Percentiles rank a stretch among this genome's conserved stretches.
Evolutionary conservation across 306 rosid species (phyloP).

Genomic region (Rosa chinensis): DNA sequence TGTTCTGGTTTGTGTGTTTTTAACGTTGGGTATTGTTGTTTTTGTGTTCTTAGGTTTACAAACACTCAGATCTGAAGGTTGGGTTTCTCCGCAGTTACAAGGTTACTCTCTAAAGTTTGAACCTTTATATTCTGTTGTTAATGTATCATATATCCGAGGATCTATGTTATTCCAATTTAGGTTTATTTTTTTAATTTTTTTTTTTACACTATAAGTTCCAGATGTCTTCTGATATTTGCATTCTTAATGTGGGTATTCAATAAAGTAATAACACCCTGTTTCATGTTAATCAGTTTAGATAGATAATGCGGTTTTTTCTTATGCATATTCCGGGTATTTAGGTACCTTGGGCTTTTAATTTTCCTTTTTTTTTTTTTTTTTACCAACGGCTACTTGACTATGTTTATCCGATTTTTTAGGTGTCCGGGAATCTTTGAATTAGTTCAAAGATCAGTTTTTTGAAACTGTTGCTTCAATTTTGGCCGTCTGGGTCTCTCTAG

Average conservation of each 20-base stretch:
- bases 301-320: constrained; percentile 17
- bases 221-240: constrained; percentile 21
- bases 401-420: constrained; percentile 59
- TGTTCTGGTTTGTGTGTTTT: constrained; percentile 14
- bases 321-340: constrained; percentile 44
- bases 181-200: not conserved
- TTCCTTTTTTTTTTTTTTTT: not conserved
- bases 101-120: constrained; percentile 21
- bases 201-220: not conserved
- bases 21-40: constrained; percentile 18
- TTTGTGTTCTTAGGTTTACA: constrained; percentile 28
- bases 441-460: constrained; percentile 26
- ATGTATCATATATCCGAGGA: constrained; percentile 29
- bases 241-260: constrained; percentile 10
- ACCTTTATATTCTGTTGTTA: constrained; percentile 15
- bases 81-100: constrained; percentile 24
- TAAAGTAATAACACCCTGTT: not conserved
- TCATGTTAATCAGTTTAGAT: constrained; percentile 2
- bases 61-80: constrained; percentile 60
- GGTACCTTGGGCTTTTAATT: constrained; percentile 32
- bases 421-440: constrained; percentile 42
- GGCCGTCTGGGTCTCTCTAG: constrained; percentile 26
- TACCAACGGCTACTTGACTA: constrained; percentile 57
- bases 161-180: constrained; percentile 27
- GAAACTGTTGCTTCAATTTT: constrained; percentile 22